Evolutionary conservation across 148 eudicot species (phyloP).

Genomic region (Nyssa sinensis): DNA sequence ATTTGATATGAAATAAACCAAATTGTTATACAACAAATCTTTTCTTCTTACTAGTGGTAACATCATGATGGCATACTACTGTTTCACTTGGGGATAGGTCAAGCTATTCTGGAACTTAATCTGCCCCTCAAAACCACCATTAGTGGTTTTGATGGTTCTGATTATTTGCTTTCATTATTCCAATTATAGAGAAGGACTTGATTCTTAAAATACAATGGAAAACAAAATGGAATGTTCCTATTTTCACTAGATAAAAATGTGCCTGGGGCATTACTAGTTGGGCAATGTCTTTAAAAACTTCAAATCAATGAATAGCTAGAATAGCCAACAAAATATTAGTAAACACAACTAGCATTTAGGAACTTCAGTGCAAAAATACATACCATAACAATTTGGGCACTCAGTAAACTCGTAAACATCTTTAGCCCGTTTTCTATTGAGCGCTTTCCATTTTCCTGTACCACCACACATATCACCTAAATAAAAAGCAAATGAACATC

Average conservation of each 20-base stretch:
- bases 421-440: conserved; percentile 95
- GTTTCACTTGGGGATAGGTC: no score
- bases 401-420: conserved; percentile 95
- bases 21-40: no score
- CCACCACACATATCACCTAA: conserved; percentile 99
- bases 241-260: neutral
- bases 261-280: neutral
- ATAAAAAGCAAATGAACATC: conserved; percentile 51
- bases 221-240: neutral
- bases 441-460: conserved; percentile 99
- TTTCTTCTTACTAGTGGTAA: no score
- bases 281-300: neutral
- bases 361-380: conserved; percentile 16
- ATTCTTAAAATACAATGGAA: neutral
- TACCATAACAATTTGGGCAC: conserved; percentile 97
- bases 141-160: no score
- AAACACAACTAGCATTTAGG: neutral
- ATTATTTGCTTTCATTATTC: neutral
- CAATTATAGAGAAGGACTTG: neutral
- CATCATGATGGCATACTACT: no score
- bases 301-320: neutral
- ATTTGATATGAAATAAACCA: no score
- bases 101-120: no score
- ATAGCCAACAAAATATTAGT: neutral
- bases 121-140: neutral